These are phyloP conservation scores for Huiozyma naganishii DNA, from an alignment of 805 yeast species.

Conservation along the genomic window DNA sequence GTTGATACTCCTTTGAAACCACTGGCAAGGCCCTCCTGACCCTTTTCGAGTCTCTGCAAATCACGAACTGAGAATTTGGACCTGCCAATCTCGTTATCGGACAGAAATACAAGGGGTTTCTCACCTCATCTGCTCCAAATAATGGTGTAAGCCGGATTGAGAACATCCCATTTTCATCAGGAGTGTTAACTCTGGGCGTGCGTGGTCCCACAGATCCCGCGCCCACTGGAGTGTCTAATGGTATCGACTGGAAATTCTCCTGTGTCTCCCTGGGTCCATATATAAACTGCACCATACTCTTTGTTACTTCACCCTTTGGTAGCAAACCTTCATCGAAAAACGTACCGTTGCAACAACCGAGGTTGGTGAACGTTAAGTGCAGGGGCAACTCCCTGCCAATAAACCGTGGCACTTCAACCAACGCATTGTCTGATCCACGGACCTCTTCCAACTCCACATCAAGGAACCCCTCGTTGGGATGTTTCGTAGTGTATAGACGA, in stretches of 20 bases:
- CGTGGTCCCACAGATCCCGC: background rate
- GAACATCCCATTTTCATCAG: constrained; percentile 15
- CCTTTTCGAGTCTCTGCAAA: constrained; percentile 80
- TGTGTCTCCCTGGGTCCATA: background rate
- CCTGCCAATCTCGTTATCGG: constrained; percentile 74
- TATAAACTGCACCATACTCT: constrained; percentile 3
- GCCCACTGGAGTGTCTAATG: constrained; percentile 13
- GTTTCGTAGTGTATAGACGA: too few relatives aligned
- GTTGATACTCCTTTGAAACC: constrained; percentile 58
- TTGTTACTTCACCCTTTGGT: background rate
- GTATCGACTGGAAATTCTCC: constrained; percentile 3
- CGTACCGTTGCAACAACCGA: background rate
- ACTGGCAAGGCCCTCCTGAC: constrained; percentile 60
- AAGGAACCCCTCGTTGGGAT: too few relatives aligned
- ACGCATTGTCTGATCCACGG: too few relatives aligned
- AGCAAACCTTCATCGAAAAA: background rate
- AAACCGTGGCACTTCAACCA: too few relatives aligned
- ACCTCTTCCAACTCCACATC: too few relatives aligned
- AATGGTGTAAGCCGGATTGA: constrained; percentile 68
- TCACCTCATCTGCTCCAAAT: constrained; percentile 66
- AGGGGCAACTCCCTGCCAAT: background rate
- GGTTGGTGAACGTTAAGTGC: constrained; percentile 1
- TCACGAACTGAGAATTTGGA: constrained; percentile 48
- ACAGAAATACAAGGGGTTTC: constrained; percentile 74
- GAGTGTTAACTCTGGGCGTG: too few relatives aligned